Evolutionary conservation across 75 land plant genomes (phyloP).

Genomic region (Cunninghamia lanceolata): DNA sequence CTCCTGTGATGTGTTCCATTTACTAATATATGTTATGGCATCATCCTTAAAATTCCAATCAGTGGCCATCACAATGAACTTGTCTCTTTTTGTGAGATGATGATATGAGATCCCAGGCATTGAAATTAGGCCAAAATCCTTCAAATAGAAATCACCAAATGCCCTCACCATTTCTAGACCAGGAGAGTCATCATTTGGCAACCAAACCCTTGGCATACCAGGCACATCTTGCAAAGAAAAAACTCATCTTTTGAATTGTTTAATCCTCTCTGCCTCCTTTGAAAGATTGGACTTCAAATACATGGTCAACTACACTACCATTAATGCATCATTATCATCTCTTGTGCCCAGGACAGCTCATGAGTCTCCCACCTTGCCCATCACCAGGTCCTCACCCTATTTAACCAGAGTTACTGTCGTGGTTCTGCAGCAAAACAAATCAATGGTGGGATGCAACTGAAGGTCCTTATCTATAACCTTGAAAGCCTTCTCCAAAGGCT

Average conservation of each 20-base stretch:
- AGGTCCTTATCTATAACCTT: slow-evolving; percentile 61
- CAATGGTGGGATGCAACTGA: slow-evolving; percentile 42
- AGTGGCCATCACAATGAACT: no score
- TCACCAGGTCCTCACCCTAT: slow-evolving; percentile 53
- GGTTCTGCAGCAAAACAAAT: slow-evolving; percentile 71
- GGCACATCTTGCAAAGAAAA: no score
- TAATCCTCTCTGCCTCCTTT: slow-evolving; percentile 78
- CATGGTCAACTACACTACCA: slow-evolving; percentile 57
- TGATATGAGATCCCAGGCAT: no score
- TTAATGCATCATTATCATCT: slow-evolving; percentile 20
- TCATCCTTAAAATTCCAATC: not conserved
- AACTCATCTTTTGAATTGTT: slow-evolving; percentile 70
- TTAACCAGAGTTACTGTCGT: slow-evolving; percentile 65
- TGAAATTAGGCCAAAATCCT: no score
- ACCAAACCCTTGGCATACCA: no score
- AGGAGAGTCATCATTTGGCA: no score
- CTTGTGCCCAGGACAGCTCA: slow-evolving; percentile 50
- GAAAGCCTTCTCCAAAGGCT: no score
- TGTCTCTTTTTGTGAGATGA: no score
- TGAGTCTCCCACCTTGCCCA: slow-evolving; percentile 65
- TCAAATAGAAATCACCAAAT: no score
- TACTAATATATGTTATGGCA: not conserved
- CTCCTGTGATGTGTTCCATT: not conserved
- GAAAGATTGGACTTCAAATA: slow-evolving; percentile 69
- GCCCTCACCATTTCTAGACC: no score